These are phyloP conservation scores for Leccinum disarticulatum DNA, from an alignment of 768 basidiomycete species.

Conservation along the genomic window DNA sequence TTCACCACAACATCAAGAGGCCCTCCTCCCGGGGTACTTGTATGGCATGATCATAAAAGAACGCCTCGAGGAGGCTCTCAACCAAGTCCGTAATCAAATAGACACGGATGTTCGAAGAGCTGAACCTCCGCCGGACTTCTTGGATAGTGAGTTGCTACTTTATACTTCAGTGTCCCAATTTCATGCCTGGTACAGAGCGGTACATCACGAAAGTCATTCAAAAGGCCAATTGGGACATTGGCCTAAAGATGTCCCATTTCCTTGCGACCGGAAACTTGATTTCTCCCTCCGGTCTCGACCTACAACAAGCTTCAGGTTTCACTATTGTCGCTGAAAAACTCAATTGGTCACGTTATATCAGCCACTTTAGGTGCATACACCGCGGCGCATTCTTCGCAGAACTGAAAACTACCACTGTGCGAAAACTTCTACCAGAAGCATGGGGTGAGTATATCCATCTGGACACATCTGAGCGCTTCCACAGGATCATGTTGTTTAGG, in stretches of 20 bases:
- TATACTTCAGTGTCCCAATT: background rate
- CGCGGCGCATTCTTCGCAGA: constrained; percentile 99
- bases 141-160: constrained; percentile 62
- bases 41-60: constrained; percentile 99
- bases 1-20: constrained; percentile 98
- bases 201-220: constrained; percentile 77
- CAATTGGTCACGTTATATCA: constrained; percentile 98
- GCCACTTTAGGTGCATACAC: constrained; percentile 97
- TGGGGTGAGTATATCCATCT: constrained; percentile 66
- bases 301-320: constrained; percentile 98
- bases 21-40: constrained; percentile 86
- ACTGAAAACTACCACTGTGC: constrained; percentile 95
- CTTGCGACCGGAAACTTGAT: constrained; percentile 95
- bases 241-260: constrained; percentile 87
- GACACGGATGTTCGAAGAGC: constrained; percentile 71
- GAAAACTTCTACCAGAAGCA: constrained; percentile 94
- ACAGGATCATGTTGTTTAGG: constrained; percentile 44
- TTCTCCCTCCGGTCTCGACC: constrained; percentile 91
- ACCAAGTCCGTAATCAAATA: constrained; percentile 68
- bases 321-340: constrained; percentile 98
- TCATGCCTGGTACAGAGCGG: constrained; percentile 48
- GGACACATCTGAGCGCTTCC: background rate
- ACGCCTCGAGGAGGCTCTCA: constrained; percentile 86
- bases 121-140: constrained; percentile 79
- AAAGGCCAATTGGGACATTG: constrained; percentile 89